Base-by-base conservation (phyloP, 257 asterid genomes). In the Nicotiana attenuata region DNA sequence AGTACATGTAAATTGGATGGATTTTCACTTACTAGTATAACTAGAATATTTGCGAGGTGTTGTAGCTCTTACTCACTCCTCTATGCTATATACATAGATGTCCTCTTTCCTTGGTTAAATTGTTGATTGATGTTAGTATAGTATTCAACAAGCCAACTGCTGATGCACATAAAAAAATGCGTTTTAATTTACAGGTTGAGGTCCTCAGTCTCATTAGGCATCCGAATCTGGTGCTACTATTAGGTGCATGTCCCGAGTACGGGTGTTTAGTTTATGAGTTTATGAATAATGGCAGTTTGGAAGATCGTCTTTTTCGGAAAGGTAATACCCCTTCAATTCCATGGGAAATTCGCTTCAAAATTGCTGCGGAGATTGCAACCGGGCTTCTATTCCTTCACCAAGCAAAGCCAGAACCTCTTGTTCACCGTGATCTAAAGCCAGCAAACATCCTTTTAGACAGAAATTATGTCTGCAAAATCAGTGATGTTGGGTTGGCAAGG, bases 371-470 rank as follows among this genome's bases (percentile, higher is more conserved):
- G 33, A 92, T 94, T 47, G 97, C 94, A 17, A 92, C 97, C 0
- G 97, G 89, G 1, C 90, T 94, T 5, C 90, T 92, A 31, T 92
- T 94, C 84, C 97, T 94, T 63, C 98, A 94, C 90, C 97, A 94
- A 83, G 79, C 93, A 68, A 94, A 91, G 68, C 98, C 98, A 7
- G 95, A 94, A 45, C 97, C 98, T 29, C 91, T 94, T 0, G 97
- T 94, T 26, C 98, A 94, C 81, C 92, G 97, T 0, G 97, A 94
- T 82, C 88, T 92, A n/a, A 94, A 94, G 85, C 98, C 97, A 0
- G 94, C 87, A 71, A 94, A 94, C 88, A 90, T 94, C 81, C 89
- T 94, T 14, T 66, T 92, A 35, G 98, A 91, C 84, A 89, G 78
- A 2, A 85, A 94, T 60, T 91, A 84, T 84, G 89, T 91, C 1